Base-by-base conservation (phyloP, 768 basidiomycete species). In the Leccinum rimulosum region DNA sequence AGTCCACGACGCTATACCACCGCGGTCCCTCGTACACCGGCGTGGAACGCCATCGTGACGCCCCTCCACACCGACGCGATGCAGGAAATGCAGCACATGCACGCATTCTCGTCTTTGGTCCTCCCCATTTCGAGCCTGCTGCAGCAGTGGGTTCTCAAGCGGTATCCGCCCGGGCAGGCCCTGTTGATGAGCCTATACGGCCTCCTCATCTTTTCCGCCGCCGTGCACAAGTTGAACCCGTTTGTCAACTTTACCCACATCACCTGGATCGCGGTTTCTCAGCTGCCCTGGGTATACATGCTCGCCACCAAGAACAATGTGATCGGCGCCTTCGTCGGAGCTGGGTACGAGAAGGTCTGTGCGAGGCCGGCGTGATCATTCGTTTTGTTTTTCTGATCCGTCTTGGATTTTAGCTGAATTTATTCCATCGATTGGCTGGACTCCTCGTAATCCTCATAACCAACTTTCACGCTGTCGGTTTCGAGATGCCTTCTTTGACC, bases 381-480 rank as follows among this genome's bases (percentile, higher is more conserved):
- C 0, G 9, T 30, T 4, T 11, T 4, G 27, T 11, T 0, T 17
- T 14, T 33, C 40, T 56, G 35, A 61, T 35, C n/a, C 14, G 38
- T 40, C 52, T 38, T 38, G 14, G 5, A 5, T 2, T 47, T 47
- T 56, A 90, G 87, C 74, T 92, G 48, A 91, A 93, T 72, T 91
- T 80, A 68, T 70, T 92, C 6, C 91, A 93, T 72, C 84, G 91
- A 25, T 83, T 85, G 64, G 75, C 79, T 9, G 91, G 88, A 1
- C 70, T 77, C 22, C 66, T 87, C 48, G 70, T 86, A 7, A 76
- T 87, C 28, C 54, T 88, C 28, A 80, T 82, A 3, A 76, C 76
- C 11, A 84, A 89, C 61, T 64, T 88, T 12, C 88, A 91, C 66
- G 73, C 79, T 5, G 52, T 88, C 11, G 82, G 83, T 27, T 87